Evolutionary conservation across 2,329 filamentous ascomycete genomes (phyloP), one percentile per base, ranked within the genome.

Genomic region (Aspergillus tanneri): DNA sequence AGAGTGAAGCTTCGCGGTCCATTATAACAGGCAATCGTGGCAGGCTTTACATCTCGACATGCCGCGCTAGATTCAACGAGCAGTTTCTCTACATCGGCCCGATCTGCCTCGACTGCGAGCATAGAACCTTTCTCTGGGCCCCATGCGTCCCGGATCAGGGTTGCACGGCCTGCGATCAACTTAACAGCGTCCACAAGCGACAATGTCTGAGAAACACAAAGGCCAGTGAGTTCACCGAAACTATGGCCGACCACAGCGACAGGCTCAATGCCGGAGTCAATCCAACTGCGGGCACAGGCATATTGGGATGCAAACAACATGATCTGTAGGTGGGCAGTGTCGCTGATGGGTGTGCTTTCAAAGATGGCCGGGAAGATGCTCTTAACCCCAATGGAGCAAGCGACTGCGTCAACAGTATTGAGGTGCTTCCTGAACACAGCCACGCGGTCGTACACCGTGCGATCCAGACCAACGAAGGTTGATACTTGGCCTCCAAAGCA

Each of bases 21-120:
- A 39, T 77, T 78, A 56, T 65, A 75, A 55, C 77, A 80, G 0
- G 78, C 77, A 38, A 80, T 74, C 2, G 49, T 55, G 1, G 35
- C 47, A 4, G 47, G 9, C 39, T 30, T 7, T 28, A 18, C 12
- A 5, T 18, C 37, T n/a, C n/a, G n/a, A n/a, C n/a, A n/a, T 8
- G 39, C 32, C 5, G 19, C 32, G 6, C 14, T 24, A 10, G 12
- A 16, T 8, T 54, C 24, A 2, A 19, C 27, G 4, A 66, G 43
- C 16, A 68, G 11, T 10, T 56, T 50, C 1, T 62, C 52, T 2
- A 68, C 53, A 0, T 47, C 46, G 2, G 19, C 10, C 12, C 49
- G 10, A 34, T 72, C 65, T 0, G 59, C 66, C 40, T 72, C 51
- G 1, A 71, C 46, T 5, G 64, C 58, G 9, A 71, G 44, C 69